Percentiles rank a stretch among this genome's conserved stretches.
phyloP scores from a whole-genome alignment of 2,329 filamentous ascomycete species.

The Xylaria sp. region DNA sequence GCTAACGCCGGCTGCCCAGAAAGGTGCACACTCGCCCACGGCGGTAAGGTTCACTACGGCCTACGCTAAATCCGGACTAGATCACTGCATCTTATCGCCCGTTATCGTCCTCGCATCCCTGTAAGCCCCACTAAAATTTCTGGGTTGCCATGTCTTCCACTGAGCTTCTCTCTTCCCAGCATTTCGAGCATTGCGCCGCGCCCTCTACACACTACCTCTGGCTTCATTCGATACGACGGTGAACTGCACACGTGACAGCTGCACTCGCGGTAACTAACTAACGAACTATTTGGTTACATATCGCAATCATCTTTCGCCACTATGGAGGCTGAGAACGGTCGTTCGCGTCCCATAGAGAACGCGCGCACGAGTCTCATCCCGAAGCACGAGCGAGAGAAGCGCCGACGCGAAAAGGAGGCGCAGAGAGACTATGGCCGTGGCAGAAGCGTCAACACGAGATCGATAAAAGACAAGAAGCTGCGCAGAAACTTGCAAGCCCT shows the following conservation, averaged over 20 bases:
- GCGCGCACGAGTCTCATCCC: slow-evolving; percentile 48
- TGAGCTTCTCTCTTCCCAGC: slow-evolving; percentile 1
- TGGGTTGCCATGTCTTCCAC: slow-evolving; percentile 6
- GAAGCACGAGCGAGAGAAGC: slow-evolving; percentile 46
- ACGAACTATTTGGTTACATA: background rate
- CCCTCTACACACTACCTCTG: background rate
- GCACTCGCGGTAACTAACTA: background rate
- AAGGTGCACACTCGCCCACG: no score
- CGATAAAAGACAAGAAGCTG: slow-evolving; percentile 83
- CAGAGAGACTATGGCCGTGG: slow-evolving; percentile 81
- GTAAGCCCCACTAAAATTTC: slow-evolving; percentile 21
- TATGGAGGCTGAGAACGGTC: slow-evolving; percentile 41
- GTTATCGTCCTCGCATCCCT: slow-evolving; percentile 3
- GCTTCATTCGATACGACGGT: background rate
- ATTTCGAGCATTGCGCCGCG: slow-evolving; percentile 7
- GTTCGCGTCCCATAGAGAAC: slow-evolving; percentile 44
- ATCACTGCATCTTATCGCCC: background rate
- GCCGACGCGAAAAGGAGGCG: slow-evolving; percentile 54
- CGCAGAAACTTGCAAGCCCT: slow-evolving; percentile 71
- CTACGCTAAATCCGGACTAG: background rate
- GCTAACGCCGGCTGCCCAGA: no score
- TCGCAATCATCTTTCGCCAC: background rate
- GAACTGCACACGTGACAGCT: background rate
- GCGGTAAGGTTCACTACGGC: no score
- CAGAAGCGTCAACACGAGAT: slow-evolving; percentile 63